These are phyloP conservation scores for Diplodia seriata DNA, from an alignment of 2,329 filamentous ascomycete genomes.

Conservation along the genomic window DNA sequence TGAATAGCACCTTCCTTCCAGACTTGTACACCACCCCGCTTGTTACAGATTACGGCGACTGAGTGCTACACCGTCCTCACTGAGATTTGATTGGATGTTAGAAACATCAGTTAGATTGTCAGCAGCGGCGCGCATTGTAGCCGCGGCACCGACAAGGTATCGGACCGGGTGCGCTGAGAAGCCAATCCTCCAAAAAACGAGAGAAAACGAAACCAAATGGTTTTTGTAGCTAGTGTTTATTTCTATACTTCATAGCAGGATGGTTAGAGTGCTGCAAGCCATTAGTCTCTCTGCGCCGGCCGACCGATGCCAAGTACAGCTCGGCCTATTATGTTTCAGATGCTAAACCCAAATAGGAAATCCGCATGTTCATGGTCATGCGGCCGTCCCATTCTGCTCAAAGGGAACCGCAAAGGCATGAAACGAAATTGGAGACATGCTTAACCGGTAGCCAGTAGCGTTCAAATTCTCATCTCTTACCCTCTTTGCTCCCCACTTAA, in stretches of 20 bases:
- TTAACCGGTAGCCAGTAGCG: background rate
- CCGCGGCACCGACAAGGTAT: too few relatives aligned
- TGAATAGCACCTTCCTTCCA: too few relatives aligned
- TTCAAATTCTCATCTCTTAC: background rate
- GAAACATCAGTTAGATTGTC: too few relatives aligned
- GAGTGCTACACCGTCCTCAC: too few relatives aligned
- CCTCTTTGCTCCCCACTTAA: background rate
- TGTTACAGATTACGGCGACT: too few relatives aligned
- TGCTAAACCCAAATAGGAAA: constrained; percentile 3
- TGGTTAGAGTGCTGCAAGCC: background rate
- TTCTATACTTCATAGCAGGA: background rate
- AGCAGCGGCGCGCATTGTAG: too few relatives aligned
- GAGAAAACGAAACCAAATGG: constrained; percentile 9
- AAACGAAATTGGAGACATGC: background rate
- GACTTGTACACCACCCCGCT: too few relatives aligned
- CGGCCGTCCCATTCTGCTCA: background rate
- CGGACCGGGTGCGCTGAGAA: constrained; percentile 5
- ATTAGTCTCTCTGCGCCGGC: background rate
- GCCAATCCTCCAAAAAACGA: background rate
- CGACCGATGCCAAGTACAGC: background rate
- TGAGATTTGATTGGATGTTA: too few relatives aligned
- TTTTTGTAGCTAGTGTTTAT: background rate
- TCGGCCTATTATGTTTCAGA: background rate
- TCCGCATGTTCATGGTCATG: background rate
- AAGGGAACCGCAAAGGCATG: background rate